These are phyloP conservation scores for Scytalidium lignicola DNA, from an alignment of 2,329 filamentous ascomycete genomes.

Conservation along the genomic window DNA sequence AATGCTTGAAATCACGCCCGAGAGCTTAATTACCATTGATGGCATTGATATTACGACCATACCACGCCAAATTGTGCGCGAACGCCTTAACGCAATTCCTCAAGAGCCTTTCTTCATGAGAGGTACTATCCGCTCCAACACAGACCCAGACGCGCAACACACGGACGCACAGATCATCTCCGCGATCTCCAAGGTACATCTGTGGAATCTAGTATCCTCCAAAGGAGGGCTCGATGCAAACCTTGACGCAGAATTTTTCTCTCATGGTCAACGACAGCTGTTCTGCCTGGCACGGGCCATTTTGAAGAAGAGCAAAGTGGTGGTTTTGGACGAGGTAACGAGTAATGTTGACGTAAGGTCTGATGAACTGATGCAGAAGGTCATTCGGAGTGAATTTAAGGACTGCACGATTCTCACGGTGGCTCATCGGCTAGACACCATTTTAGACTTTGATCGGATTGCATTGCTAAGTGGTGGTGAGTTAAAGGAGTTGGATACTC, in stretches of 20 bases:
- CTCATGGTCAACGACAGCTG: slow-evolving; percentile 44
- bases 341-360: slow-evolving; percentile 53
- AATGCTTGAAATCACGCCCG: slow-evolving; percentile 41
- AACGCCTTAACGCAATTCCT: slow-evolving; percentile 33
- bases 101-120: slow-evolving; percentile 48
- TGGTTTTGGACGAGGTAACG: slow-evolving; percentile 39
- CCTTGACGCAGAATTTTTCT: slow-evolving; percentile 62
- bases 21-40: slow-evolving; percentile 38
- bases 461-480: slow-evolving; percentile 42
- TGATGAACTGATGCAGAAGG: slow-evolving; percentile 48
- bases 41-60: slow-evolving; percentile 39
- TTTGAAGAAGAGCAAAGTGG: slow-evolving; percentile 31
- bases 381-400: slow-evolving; percentile 48
- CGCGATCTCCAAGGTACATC: slow-evolving; percentile 39
- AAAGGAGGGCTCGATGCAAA: slow-evolving; percentile 18
- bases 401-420: slow-evolving; percentile 46
- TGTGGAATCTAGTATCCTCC: slow-evolving; percentile 12
- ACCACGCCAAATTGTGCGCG: slow-evolving; percentile 39
- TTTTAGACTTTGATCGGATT: slow-evolving; percentile 42
- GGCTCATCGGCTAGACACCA: slow-evolving; percentile 35
- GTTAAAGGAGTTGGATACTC: slow-evolving; percentile 36
- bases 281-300: slow-evolving; percentile 44
- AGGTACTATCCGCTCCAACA: slow-evolving; percentile 42
- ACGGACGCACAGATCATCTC: slow-evolving; percentile 36
- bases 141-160: slow-evolving; percentile 35